Conservation (phyloP, 2,329 filamentous ascomycete genomes). For the Phyllosticta capitalensis region DNA sequence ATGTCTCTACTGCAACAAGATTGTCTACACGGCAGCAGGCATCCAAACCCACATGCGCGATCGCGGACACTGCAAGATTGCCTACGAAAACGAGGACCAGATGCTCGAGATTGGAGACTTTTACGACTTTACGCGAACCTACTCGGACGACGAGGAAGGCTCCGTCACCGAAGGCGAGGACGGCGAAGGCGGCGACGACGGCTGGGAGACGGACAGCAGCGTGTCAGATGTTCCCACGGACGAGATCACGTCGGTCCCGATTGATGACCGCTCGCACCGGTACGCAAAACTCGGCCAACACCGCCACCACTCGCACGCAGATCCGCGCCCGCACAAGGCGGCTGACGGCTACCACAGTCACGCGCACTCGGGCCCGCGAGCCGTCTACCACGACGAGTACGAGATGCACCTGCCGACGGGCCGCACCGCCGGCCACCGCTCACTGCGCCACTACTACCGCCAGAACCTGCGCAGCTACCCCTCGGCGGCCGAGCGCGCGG, state of each 20-base stretch:
- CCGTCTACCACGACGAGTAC: slow-evolving; percentile 84
- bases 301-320: slow-evolving; percentile 63
- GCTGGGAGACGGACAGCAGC: slow-evolving; percentile 95
- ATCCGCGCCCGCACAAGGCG: slow-evolving; percentile 63
- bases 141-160: slow-evolving; percentile 66
- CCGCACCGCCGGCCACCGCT: slow-evolving; percentile 80
- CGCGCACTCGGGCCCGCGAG: slow-evolving; percentile 60
- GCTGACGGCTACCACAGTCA: slow-evolving; percentile 74
- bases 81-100: slow-evolving; percentile 77
- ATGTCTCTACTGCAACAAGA: slow-evolving; percentile 80
- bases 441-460: slow-evolving; percentile 76
- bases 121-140: slow-evolving; percentile 94
- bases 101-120: slow-evolving; percentile 92
- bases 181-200: slow-evolving; percentile 59
- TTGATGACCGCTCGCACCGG: slow-evolving; percentile 60
- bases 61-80: slow-evolving; percentile 93
- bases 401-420: slow-evolving; percentile 90
- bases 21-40: slow-evolving; percentile 66
- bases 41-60: slow-evolving; percentile 97
- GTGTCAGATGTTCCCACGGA: slow-evolving; percentile 75
- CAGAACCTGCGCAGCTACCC: slow-evolving; percentile 88
- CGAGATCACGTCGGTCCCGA: slow-evolving; percentile 69
- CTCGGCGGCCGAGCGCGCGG: slow-evolving; percentile 63
- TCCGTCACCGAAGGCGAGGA: slow-evolving; percentile 44
- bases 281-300: slow-evolving; percentile 64